A percentile compares a stretch with the other conserved stretches of the same genome.
Evolutionary conservation across 169 alveolate species (phyloP).

Genomic region (Perkinsus olseni): DNA sequence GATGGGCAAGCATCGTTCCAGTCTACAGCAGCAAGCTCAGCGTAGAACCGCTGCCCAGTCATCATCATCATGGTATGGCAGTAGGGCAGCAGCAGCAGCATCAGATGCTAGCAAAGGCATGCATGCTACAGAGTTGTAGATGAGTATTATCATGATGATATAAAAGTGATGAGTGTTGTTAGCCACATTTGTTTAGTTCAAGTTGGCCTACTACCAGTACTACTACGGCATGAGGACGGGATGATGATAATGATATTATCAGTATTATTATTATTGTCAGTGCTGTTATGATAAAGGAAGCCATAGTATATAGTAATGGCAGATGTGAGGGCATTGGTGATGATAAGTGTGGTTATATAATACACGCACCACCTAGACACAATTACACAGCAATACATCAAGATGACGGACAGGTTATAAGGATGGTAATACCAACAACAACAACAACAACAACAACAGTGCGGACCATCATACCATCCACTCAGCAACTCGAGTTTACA

Average conservation of each 20-base stretch:
- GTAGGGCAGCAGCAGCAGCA: neutral
- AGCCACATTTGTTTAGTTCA: no score
- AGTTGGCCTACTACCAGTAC: no score
- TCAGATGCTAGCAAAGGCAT: no score
- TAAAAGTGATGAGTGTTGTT: no score
- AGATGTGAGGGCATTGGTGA: neutral
- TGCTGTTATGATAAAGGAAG: neutral
- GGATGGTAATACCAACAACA: neutral
- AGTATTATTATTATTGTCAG: neutral
- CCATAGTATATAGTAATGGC: neutral
- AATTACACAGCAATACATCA: neutral
- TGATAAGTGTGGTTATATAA: neutral
- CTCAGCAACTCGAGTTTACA: neutral
- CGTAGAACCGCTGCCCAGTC: neutral
- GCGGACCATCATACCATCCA: neutral
- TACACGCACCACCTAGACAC: neutral
- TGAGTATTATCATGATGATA: neutral
- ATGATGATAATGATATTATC: neutral
- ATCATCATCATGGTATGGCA: neutral
- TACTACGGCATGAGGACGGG: no score
- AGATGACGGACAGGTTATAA: neutral
- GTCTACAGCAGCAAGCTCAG: neutral
- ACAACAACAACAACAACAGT: neutral
- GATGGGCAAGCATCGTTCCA: neutral
- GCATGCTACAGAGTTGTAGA: neutral